These are phyloP conservation scores for Phoma herbarum DNA, from an alignment of 2,329 filamentous ascomycete genomes.

Conservation along the genomic window DNA sequence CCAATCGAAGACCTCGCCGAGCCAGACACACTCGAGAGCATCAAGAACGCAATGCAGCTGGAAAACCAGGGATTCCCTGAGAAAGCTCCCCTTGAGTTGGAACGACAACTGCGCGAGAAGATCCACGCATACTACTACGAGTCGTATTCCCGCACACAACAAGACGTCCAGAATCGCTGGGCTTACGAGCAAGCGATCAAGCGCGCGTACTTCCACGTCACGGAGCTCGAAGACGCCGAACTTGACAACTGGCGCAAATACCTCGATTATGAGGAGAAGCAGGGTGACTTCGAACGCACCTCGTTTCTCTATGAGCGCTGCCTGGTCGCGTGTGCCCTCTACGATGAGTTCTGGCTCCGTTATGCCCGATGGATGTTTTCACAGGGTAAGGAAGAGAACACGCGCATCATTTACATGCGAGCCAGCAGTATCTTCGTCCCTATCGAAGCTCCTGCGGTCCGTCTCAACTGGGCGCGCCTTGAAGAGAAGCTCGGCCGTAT, in stretches of 20 bases:
- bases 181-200: constrained; percentile 95
- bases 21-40: constrained; percentile 70
- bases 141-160: constrained; percentile 80
- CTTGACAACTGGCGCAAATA: constrained; percentile 94
- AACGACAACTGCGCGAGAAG: constrained; percentile 81
- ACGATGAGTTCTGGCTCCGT: constrained; percentile 98
- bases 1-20: constrained; percentile 78
- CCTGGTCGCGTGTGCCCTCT: constrained; percentile 89
- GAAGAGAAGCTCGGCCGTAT: constrained; percentile 84
- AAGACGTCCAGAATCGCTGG: constrained; percentile 92
- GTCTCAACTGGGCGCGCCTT: constrained; percentile 92
- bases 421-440: constrained; percentile 87
- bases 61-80: constrained; percentile 63
- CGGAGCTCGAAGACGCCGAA: constrained; percentile 85
- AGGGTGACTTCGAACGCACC: constrained; percentile 77
- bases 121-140: constrained; percentile 84
- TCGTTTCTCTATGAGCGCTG: constrained; percentile 94
- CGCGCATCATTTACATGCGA: constrained; percentile 89
- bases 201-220: constrained; percentile 95
- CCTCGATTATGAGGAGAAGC: constrained; percentile 90
- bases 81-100: constrained; percentile 79
- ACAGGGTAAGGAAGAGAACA: constrained; percentile 82
- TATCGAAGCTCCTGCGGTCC: constrained; percentile 81
- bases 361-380: constrained; percentile 91
- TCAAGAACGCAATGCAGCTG: constrained; percentile 75